Percentiles rank a stretch among this genome's conserved stretches.
Conservation (phyloP, 2,329 filamentous ascomycete genomes). For the Phoma herbarum region DNA sequence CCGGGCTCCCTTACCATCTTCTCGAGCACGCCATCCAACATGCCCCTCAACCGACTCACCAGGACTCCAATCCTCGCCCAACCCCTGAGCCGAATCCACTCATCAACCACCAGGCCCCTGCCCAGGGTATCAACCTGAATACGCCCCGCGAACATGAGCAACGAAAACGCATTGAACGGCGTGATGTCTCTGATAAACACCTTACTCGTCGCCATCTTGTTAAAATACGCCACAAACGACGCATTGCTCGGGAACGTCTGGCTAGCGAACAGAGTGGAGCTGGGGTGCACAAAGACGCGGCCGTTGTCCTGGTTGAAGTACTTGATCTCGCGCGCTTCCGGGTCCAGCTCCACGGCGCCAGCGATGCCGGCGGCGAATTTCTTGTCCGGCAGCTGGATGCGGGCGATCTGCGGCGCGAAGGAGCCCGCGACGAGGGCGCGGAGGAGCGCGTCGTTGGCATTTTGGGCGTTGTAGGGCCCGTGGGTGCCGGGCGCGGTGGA, state of each 20-base stretch:
- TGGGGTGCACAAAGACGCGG: slow-evolving; percentile 91
- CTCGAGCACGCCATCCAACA: slow-evolving; percentile 87
- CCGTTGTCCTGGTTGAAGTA: slow-evolving; percentile 72
- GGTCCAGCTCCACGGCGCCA: slow-evolving; percentile 90
- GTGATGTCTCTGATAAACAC: slow-evolving; percentile 91
- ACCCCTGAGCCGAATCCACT: slow-evolving; percentile 84
- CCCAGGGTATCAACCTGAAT: slow-evolving; percentile 89
- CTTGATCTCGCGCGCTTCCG: slow-evolving; percentile 89
- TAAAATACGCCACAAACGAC: slow-evolving; percentile 87
- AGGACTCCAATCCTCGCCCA: slow-evolving; percentile 96
- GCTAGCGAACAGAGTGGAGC: slow-evolving; percentile 83
- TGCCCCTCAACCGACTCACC: slow-evolving; percentile 79
- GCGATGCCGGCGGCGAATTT: slow-evolving; percentile 89
- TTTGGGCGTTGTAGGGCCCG: slow-evolving; percentile 58
- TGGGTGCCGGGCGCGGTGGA: slow-evolving; percentile 39
- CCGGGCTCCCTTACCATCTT: slow-evolving; percentile 80
- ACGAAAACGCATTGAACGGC: slow-evolving; percentile 88
- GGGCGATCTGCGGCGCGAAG: slow-evolving; percentile 80
- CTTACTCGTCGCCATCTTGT: slow-evolving; percentile 89
- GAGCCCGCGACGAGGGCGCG: slow-evolving; percentile 60
- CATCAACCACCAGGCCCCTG: slow-evolving; percentile 86
- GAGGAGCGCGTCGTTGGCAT: slow-evolving; percentile 56
- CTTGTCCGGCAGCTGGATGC: slow-evolving; percentile 93
- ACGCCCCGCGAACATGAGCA: slow-evolving; percentile 86
- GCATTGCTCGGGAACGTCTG: slow-evolving; percentile 79